phyloP scores from a whole-genome alignment of 345 rosid genomes.

The Salix arbutifolia region DNA sequence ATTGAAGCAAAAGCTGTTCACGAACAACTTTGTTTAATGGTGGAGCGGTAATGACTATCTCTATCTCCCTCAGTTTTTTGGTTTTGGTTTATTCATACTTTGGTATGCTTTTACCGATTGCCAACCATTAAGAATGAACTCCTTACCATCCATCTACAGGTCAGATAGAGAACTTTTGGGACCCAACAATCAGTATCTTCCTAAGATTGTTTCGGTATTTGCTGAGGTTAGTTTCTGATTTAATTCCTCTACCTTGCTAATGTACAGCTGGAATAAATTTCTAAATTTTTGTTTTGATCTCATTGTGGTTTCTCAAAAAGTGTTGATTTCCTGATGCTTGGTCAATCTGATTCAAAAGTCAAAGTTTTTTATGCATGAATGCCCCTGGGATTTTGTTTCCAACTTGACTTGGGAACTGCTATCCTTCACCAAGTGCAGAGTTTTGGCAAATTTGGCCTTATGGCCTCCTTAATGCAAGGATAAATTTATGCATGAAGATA shows the following conservation, averaged over 20 bases:
- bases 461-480: not conserved
- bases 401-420: not conserved
- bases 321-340: not conserved
- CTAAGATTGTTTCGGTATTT: constrained; percentile 80
- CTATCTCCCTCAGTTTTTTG: not conserved
- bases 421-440: not conserved
- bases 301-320: not conserved
- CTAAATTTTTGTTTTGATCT: not conserved
- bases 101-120: not conserved
- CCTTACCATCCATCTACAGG: constrained; percentile 40
- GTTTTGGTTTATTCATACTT: not conserved
- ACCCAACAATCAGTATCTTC: constrained; percentile 79
- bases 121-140: constrained; percentile 1
- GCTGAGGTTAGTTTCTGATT: constrained; percentile 64
- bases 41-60: constrained; percentile 60
- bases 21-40: constrained; percentile 93
- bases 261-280: not conserved
- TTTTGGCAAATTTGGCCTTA: not conserved
- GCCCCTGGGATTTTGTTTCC: not conserved
- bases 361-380: not conserved
- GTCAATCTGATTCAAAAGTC: not conserved
- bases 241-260: not conserved
- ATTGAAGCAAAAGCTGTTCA: constrained; percentile 98
- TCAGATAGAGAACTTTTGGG: constrained; percentile 84
- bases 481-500: not conserved